Conservation (phyloP, 805 yeast species). For the Candida xiaguanensis region DNA sequence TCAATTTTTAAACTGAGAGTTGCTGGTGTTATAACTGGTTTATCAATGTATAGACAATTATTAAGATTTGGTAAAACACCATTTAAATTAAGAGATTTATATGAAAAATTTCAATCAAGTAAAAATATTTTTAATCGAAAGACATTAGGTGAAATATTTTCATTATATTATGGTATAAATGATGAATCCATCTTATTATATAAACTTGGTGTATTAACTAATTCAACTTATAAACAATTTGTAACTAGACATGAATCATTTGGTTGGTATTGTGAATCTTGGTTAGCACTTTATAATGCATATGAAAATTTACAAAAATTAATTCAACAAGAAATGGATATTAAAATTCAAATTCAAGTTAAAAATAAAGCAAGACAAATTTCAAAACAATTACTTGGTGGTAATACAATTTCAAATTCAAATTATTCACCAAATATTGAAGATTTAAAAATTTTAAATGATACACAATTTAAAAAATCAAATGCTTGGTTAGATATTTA, state of each 20-base stretch:
- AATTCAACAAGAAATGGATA: slow-evolving; percentile 46
- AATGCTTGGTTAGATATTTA: slow-evolving; percentile 38
- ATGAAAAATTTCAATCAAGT: slow-evolving; percentile 35
- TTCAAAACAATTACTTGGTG: slow-evolving; percentile 37
- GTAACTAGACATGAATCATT: slow-evolving; percentile 57
- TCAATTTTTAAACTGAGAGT: slow-evolving; percentile 39
- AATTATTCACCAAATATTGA: slow-evolving; percentile 15
- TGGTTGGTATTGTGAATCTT: slow-evolving; percentile 67
- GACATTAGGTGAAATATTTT: slow-evolving; percentile 48
- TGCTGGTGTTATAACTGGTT: slow-evolving; percentile 43
- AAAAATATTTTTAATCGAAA: slow-evolving; percentile 32
- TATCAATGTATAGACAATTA: slow-evolving; percentile 60
- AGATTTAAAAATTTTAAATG: slow-evolving; percentile 23
- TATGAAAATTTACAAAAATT: slow-evolving; percentile 41
- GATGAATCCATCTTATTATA: slow-evolving; percentile 61
- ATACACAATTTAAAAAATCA: slow-evolving; percentile 33
- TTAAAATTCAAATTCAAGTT: slow-evolving; percentile 59
- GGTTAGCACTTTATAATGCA: slow-evolving; percentile 53
- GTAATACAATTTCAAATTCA: slow-evolving; percentile 10
- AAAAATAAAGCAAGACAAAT: slow-evolving; percentile 49
- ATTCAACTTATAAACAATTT: slow-evolving; percentile 30
- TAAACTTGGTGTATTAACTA: slow-evolving; percentile 48
- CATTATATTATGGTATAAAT: slow-evolving; percentile 59
- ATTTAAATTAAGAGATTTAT: slow-evolving; percentile 44
- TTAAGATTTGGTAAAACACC: slow-evolving; percentile 71